Base-by-base conservation (phyloP, 2,329 filamentous ascomycete species). In the Thyridium curvatum region DNA sequence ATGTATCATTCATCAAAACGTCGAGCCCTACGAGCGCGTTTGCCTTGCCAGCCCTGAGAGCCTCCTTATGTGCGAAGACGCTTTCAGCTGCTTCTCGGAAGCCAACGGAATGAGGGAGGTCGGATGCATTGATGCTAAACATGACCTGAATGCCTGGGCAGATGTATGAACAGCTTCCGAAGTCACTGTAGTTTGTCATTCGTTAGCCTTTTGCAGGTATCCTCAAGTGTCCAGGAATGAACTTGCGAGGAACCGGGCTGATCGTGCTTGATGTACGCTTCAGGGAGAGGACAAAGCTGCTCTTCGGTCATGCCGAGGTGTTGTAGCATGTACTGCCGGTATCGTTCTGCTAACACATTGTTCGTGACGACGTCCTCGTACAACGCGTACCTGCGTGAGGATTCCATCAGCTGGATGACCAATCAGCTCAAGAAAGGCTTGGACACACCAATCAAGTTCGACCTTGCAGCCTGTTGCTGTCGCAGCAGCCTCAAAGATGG, bases 81-180 rank as follows among this genome's bases (percentile, higher is more conserved):
- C 30, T 14, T 8, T 31, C 30, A 12, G 37, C 29, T 28, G 37
- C 37, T 16, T 38, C 37, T 8, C n/a, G 37, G 15, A 38, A 38
- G 7, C 37, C 37, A 18, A 30, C 21, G 8, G 37, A 33, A 16
- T 38, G 37, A 12, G 37, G 37, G 13, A 33, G 18, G 17, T 38
- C 37, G 12, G 37, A 21, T 14, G 37, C 37, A 13, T 38, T 30
- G 37, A 38, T 38, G 29, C 26, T 28, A 15, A 38, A 38, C 37
- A 38, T 38, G 18, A 26, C 15, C 18, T 38, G 37, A 12, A 38
- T 38, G 7, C 37, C 37, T 4, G 37, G 37, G 18, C 37, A 38
- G 30, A 38, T 38, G 18, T 38, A 38, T 10, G 37, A 38, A 15
- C 37, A 38, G 14, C 37, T 38, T 14, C 37, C 37, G 16, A 38